Evolutionary conservation across 169 alveolate species (phyloP).

Genomic region (Plasmodium gallinaceum): DNA sequence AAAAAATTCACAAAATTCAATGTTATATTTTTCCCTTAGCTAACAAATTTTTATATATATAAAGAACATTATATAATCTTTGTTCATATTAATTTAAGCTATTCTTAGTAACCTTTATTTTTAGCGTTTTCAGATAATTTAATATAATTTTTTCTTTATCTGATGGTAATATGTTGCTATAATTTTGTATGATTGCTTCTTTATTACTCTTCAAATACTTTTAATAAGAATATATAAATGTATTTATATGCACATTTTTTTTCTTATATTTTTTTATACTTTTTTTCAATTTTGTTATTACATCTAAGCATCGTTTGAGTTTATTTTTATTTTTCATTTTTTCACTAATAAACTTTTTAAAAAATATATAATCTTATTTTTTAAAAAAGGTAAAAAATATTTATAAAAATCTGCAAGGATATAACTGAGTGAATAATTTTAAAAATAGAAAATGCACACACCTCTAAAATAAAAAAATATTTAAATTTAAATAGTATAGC

Average conservation of each 20-base stretch:
- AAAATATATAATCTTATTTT: too few relatives aligned
- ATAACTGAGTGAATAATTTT: too few relatives aligned
- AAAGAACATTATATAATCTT: neutral
- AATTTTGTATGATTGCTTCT: slow-evolving; percentile 24
- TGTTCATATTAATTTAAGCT: neutral
- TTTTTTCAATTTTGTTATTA: slow-evolving; percentile 16
- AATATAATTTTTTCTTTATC: slow-evolving; percentile 34
- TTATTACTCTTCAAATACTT: slow-evolving; percentile 52
- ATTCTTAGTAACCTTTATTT: slow-evolving; percentile 17
- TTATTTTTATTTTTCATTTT: slow-evolving; percentile 74
- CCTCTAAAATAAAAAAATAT: too few relatives aligned
- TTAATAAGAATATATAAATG: neutral
- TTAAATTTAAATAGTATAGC: too few relatives aligned
- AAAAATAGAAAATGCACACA: too few relatives aligned
- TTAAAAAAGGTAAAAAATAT: too few relatives aligned
- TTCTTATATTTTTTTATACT: slow-evolving; percentile 12
- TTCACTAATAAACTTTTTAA: neutral
- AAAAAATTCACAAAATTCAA: slow-evolving; percentile 44
- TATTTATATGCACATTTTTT: neutral
- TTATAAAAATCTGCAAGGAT: too few relatives aligned
- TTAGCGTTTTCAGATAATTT: slow-evolving; percentile 17
- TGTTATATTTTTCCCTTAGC: slow-evolving; percentile 43
- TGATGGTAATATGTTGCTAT: slow-evolving; percentile 33
- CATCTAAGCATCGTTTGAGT: slow-evolving; percentile 72
- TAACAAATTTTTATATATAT: slow-evolving; percentile 3